Evolutionary conservation across 306 rosid species (phyloP).

Genomic region (Senna tora): DNA sequence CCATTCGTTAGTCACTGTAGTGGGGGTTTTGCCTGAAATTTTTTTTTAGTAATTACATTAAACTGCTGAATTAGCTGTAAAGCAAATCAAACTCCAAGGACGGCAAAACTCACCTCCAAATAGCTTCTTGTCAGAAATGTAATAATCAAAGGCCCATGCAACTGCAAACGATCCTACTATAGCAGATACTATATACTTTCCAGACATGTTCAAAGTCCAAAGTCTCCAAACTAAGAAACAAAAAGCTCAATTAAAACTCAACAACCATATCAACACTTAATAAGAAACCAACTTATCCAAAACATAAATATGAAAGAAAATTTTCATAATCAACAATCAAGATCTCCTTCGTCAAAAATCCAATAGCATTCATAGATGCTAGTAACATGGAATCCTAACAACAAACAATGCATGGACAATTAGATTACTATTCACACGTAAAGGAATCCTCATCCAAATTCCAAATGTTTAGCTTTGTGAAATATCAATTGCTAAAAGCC

Average conservation of each 20-base stretch:
- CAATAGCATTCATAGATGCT: not conserved
- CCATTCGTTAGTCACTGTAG: conserved; percentile 72
- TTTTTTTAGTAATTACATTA: conserved; percentile 34
- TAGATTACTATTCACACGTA: conserved; percentile 1
- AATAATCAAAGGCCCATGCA: conserved; percentile 54
- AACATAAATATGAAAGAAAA: not conserved
- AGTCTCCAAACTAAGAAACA: conserved; percentile 34
- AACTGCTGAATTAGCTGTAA: conserved; percentile 8
- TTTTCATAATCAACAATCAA: not conserved
- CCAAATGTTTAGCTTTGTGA: not conserved
- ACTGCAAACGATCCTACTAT: conserved; percentile 52
- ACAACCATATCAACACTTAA: not conserved
- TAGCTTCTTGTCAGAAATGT: conserved; percentile 64
- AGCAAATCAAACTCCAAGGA: not conserved
- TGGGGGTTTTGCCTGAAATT: conserved; percentile 68
- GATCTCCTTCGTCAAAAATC: not conserved
- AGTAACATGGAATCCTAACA: conserved; percentile 19
- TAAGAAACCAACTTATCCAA: not conserved
- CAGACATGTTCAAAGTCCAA: conserved; percentile 56
- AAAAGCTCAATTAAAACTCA: conserved; percentile 11
- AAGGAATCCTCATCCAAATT: too few species aligned
- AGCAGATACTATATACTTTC: conserved; percentile 56
- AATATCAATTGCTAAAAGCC: not conserved
- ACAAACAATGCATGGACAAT: not conserved
- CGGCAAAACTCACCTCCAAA: conserved; percentile 67